Conservation (phyloP, 2,329 filamentous ascomycete species). For the Ceratocystis cubensis region DNA sequence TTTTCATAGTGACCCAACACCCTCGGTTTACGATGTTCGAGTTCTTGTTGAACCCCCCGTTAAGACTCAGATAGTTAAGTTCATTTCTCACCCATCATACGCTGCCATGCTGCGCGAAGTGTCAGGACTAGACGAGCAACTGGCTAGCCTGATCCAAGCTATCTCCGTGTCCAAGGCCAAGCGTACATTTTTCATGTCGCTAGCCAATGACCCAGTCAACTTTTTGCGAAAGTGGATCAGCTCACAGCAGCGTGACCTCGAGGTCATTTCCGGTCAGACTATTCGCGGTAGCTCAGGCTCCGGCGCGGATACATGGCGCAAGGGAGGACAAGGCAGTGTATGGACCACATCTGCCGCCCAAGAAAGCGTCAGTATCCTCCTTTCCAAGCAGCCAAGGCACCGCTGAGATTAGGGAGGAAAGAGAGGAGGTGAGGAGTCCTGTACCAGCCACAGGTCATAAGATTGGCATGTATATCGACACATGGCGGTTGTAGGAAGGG, state of each 20-base stretch:
- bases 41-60: conserved; percentile 77
- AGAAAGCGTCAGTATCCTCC: conserved; percentile 50
- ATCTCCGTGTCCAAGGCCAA: conserved; percentile 78
- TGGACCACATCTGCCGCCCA: conserved; percentile 47
- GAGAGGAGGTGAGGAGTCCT: background rate
- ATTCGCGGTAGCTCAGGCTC: conserved; percentile 40
- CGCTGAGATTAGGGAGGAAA: background rate
- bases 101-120: conserved; percentile 64
- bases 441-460: background rate
- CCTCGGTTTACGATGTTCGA: conserved; percentile 81
- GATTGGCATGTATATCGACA: too few relatives aligned
- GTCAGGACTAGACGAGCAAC: conserved; percentile 65
- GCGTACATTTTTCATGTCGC: conserved; percentile 69
- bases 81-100: conserved; percentile 58
- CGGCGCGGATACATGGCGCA: conserved; percentile 54
- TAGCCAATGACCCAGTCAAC: conserved; percentile 67
- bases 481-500: too few relatives aligned
- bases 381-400: conserved; percentile 38
- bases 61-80: conserved; percentile 49
- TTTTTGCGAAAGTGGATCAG: conserved; percentile 83
- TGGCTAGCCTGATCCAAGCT: conserved; percentile 71
- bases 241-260: conserved; percentile 80
- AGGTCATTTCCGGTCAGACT: conserved; percentile 75
- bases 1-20: conserved; percentile 60
- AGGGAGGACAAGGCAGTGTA: conserved; percentile 41